Evolutionary conservation across 768 basidiomycete species (phyloP), one percentile per base, ranked within the genome.

Genomic region (Tylopilus rubrobrunneus): DNA sequence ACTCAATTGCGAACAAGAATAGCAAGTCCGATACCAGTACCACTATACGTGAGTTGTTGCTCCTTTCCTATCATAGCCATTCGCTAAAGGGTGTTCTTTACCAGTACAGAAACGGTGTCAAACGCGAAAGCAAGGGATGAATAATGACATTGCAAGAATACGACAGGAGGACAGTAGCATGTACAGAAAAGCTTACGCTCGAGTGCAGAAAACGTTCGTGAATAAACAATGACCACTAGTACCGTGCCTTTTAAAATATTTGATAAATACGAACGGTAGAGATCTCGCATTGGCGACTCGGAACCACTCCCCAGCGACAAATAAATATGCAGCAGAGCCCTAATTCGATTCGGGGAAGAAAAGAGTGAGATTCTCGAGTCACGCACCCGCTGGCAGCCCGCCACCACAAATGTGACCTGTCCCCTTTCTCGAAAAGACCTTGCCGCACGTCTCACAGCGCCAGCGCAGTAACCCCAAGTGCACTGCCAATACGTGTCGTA

Each of bases 401-500:
- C 25, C 37, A 15, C 11, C 17, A 33, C 62, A 64, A 12, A 41
- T 7, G 21, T 64, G 62, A 1, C 40, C 37, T 2, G 63, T 64
- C 9, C 57, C 52, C 39, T 23, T 64, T 19, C 62, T 56, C 19
- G 62, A 65, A 29, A 65, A 62, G 1, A 49, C 39, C 45, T 21
- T 56, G 8, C 52, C 47, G 27, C 62, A 64, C 1, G 3, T 9
- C n/a, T 51, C 49, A 10, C 63, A 64, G 11, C 15, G 49, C 62
- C 62, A 64, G 1, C 60, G 52, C 31, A 64, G 29, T 15, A 64
- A 14, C 9, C 39, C 41, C 29, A 64, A 19, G 23, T 64, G 62
- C 5, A 64, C 63, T 0, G 63, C 29, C 28, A 62, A 25, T 3
- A 64, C 2, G 43, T 64, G 62, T 5, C 62, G 31, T 15, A 62